Evolutionary conservation across 495 filamentous ascomycete genomes (phyloP).

Genomic region (Rhypophila decipiens): DNA sequence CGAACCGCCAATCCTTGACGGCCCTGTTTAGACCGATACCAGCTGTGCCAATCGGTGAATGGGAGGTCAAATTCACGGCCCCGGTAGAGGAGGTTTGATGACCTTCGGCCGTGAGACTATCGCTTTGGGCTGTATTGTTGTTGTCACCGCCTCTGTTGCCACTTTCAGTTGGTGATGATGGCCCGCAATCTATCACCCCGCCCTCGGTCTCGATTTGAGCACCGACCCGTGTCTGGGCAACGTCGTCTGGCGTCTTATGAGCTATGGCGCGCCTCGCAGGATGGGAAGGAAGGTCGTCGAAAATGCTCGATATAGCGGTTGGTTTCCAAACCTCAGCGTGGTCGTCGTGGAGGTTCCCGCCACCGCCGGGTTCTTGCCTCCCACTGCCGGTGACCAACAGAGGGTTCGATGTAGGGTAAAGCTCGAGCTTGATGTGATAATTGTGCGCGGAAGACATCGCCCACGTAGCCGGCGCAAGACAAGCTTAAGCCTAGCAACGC

Average conservation of each 20-base stretch:
- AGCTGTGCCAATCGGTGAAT: constrained; percentile 22
- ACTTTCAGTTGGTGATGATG: constrained; percentile 5
- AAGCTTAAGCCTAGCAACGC: too few relatives aligned
- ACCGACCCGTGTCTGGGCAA: too few relatives aligned
- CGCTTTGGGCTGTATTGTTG: constrained; percentile 22
- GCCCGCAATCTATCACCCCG: constrained; percentile 40
- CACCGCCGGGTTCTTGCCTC: constrained; percentile 7
- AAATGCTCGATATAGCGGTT: constrained; percentile 28
- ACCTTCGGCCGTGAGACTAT: too few relatives aligned
- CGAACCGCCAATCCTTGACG: constrained; percentile 42
- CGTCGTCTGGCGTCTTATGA: too few relatives aligned
- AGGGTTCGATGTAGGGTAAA: constrained; percentile 54
- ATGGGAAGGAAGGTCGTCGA: constrained; percentile 41
- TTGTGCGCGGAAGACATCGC: constrained; percentile 75
- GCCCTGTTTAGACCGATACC: constrained; percentile 34
- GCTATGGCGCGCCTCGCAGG: constrained; percentile 16
- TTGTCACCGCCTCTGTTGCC: constrained; percentile 4
- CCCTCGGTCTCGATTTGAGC: too few relatives aligned
- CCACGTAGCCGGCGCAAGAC: too few relatives aligned
- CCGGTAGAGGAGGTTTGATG: too few relatives aligned
- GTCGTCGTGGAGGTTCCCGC: constrained; percentile 4
- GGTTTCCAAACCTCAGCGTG: constrained; percentile 33
- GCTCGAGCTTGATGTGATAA: constrained; percentile 85
- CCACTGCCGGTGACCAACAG: too few relatives aligned
- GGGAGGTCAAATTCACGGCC: constrained; percentile 21